Base-by-base conservation (phyloP, 129 eudicot genomes). In the Heracleum sosnowskyi region DNA sequence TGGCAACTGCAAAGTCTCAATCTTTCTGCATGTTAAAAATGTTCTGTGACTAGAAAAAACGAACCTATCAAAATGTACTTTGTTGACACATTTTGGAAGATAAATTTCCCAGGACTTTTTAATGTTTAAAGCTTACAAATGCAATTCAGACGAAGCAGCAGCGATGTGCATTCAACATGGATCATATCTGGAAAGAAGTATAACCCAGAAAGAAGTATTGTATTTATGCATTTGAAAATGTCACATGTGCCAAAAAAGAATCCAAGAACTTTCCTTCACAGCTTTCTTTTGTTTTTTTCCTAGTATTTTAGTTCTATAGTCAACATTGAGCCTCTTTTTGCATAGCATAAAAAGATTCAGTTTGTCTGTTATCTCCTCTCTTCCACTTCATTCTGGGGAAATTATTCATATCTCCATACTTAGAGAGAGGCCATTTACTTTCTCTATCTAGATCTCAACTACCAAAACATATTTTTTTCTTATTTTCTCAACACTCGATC, bases 371-470 rank as follows among this genome's bases (percentile, higher is more conserved):
- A 73, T 41, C 55, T 73, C 33, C 47, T 71, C 28, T 18, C 28
- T 15, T 41, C n/a, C 76, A 24, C 34, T n/a, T 10, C 76, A 39
- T 73, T 6, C 51, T 2, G 51, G n/a, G 7, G 3, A 57, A 57
- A 10, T n/a, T 55, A 57, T 22, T 22, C 47, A 13, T 29, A 72
- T 11, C 53, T 73, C 5, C 51, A 37, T 24, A 71, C 75, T 71
- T 69, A 1, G 33, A 70, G 28, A 35, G 44, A 22, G 31, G 12
- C 13, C 47, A 44, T 46, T 49, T 49, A 17, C 57, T 73, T 73
- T 72, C 53, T 72, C 34, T 41, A 17, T 72, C 76, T 73, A 24
- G 36, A 73, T 73, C 76, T 73, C 76, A 73, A 7, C 55, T 73
- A 17, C 24, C 34, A 40, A 41, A 41, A 41, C 22, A 24, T 9